phyloP scores from a whole-genome alignment of 2,329 filamentous ascomycete genomes.

The Aurifilum marmelostoma region DNA sequence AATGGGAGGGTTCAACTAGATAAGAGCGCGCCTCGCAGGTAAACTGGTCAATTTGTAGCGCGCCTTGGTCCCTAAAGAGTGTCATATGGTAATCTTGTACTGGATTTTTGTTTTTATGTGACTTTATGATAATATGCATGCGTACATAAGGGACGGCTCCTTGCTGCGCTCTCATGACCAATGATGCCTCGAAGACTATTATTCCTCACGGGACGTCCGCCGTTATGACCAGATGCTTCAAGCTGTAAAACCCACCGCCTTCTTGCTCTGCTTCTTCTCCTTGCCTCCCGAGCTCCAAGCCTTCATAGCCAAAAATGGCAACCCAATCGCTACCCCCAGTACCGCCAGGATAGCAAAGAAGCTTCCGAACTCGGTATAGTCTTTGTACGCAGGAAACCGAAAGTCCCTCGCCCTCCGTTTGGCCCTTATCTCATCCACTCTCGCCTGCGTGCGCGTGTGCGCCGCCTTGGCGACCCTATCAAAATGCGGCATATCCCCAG shows the following conservation, averaged over 20 bases:
- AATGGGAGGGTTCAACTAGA: slow-evolving; percentile 31
- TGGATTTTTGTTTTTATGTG: background rate
- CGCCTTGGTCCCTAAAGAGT: background rate
- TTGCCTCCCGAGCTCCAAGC: slow-evolving; percentile 34
- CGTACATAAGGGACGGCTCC: background rate
- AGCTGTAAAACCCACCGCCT: background rate
- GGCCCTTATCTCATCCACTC: slow-evolving; percentile 56
- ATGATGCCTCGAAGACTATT: background rate
- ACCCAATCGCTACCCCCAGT: slow-evolving; percentile 49
- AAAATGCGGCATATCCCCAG: slow-evolving; percentile 73
- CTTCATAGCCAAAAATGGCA: slow-evolving; percentile 48
- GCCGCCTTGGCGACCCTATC: slow-evolving; percentile 65
- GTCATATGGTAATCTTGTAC: background rate
- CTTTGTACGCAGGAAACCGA: slow-evolving; percentile 40
- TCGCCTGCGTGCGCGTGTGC: slow-evolving; percentile 75
- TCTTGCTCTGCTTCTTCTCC: slow-evolving; percentile 33
- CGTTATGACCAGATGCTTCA: background rate
- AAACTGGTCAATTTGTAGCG: slow-evolving; percentile 10
- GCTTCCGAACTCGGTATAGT: slow-evolving; percentile 39
- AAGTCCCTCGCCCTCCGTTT: slow-evolving; percentile 44
- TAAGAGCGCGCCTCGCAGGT: slow-evolving; percentile 19
- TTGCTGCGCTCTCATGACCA: background rate
- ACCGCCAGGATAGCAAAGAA: slow-evolving; percentile 57
- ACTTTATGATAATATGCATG: background rate
- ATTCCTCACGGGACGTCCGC: background rate